phyloP scores from a whole-genome alignment of 2,329 filamentous ascomycete genomes.

The Seiridium unicorne region DNA sequence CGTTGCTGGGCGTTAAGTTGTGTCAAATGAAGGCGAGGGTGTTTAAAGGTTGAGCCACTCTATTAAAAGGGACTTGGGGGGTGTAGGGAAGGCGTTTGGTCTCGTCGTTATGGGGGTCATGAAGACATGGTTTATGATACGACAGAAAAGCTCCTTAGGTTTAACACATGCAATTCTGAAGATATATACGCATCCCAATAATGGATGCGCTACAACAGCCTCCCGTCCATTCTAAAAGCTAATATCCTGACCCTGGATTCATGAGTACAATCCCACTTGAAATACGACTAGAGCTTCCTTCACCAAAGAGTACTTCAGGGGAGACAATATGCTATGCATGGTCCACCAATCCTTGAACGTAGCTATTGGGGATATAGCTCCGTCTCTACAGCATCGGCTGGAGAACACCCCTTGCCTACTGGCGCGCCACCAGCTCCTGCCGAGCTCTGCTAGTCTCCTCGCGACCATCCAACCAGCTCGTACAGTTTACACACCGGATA shows the following conservation, averaged over 20 bases:
- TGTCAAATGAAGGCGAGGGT: not conserved
- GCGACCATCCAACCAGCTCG: constrained; percentile 55
- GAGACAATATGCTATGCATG: no score
- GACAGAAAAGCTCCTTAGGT: not conserved
- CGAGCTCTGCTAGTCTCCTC: constrained; percentile 36
- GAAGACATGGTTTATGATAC: not conserved
- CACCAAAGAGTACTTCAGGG: no score
- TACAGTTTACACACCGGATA: constrained; percentile 52
- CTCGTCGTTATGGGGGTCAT: not conserved
- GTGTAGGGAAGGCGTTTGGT: not conserved
- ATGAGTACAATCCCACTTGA: no score
- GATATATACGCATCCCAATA: no score
- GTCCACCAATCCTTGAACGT: no score
- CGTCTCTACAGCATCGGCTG: not conserved
- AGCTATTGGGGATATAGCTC: not conserved
- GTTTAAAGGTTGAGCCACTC: not conserved
- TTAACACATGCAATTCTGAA: no score
- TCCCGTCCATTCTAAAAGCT: not conserved
- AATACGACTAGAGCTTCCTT: no score
- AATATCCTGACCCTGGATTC: no score
- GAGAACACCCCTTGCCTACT: not conserved
- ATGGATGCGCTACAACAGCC: no score
- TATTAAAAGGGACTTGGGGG: not conserved
- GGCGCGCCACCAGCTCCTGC: not conserved
- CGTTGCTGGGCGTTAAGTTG: constrained; percentile 22